phyloP scores from a whole-genome alignment of 768 basidiomycete genomes.

The Tulasnella calospora region DNA sequence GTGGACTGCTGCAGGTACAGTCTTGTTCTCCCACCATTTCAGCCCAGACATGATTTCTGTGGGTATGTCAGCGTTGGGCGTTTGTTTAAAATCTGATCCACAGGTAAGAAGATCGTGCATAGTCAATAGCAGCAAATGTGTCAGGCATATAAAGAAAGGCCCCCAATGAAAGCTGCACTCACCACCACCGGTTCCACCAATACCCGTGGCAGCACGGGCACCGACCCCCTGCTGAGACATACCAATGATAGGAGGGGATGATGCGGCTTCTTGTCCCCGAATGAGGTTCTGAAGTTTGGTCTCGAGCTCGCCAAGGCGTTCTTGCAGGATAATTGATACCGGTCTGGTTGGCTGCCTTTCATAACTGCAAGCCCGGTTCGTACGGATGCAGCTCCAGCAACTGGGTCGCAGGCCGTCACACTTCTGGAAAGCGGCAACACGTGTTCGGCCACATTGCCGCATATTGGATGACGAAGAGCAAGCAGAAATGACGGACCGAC shows the following conservation, averaged over 20 bases:
- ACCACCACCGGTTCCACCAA: neutral
- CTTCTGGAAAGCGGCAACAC: neutral
- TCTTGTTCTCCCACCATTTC: slow-evolving; percentile 13
- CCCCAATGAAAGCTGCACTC: neutral
- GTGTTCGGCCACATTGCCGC: neutral
- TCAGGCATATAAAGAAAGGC: neutral
- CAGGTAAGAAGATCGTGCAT: neutral
- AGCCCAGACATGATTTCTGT: neutral
- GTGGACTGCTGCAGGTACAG: neutral
- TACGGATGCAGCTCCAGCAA: neutral
- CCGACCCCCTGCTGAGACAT: neutral
- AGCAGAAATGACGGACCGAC: neutral
- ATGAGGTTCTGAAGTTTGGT: slow-evolving; percentile 3
- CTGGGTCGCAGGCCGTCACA: slow-evolving; percentile 16
- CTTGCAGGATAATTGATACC: slow-evolving; percentile 5
- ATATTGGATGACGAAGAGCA: neutral
- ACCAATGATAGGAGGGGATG: neutral
- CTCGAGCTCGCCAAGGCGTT: slow-evolving; percentile 14
- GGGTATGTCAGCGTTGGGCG: neutral
- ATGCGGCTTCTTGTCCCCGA: neutral
- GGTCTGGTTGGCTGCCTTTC: neutral
- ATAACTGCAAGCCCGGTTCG: slow-evolving; percentile 2
- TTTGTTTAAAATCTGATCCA: neutral
- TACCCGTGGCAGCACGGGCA: neutral
- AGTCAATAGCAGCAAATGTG: neutral